phyloP scores from a whole-genome alignment of 306 rosid species.

The Rosa multiflora region DNA sequence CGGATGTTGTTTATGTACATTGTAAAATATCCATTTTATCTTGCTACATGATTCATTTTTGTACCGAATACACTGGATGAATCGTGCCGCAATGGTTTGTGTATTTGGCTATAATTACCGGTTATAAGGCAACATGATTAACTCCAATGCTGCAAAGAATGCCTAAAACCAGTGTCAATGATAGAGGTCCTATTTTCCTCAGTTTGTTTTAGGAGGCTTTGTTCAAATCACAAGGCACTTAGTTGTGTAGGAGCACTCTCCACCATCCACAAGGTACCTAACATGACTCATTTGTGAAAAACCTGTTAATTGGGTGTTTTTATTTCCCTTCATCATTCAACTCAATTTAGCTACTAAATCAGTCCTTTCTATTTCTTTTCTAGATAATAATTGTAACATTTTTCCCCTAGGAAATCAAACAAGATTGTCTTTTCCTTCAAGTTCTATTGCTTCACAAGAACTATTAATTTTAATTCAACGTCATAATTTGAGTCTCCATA shows the following conservation, averaged over 20 bases:
- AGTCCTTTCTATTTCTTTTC: too few species aligned
- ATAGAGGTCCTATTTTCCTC: background rate
- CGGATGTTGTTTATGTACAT: slow-evolving; percentile 15
- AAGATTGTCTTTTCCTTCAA: too few species aligned
- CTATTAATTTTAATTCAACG: too few species aligned
- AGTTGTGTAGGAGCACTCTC: background rate
- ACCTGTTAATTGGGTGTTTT: too few species aligned
- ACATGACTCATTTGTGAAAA: background rate
- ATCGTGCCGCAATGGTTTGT: background rate
- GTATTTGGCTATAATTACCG: background rate
- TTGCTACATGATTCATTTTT: slow-evolving; percentile 9
- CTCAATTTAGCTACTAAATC: too few species aligned
- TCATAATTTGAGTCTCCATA: too few species aligned
- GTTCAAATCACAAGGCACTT: background rate
- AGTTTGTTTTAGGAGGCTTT: background rate
- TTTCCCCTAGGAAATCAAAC: too few species aligned
- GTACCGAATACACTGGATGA: background rate
- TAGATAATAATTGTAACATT: too few species aligned
- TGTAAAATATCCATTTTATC: slow-evolving; percentile 13
- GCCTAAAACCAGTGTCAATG: background rate
- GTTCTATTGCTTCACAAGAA: too few species aligned
- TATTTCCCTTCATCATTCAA: too few species aligned
- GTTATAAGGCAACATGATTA: background rate
- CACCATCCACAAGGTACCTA: background rate
- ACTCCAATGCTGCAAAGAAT: background rate